These are phyloP conservation scores for Straminergon stramineum DNA, from an alignment of 225 moss, liverwort and hornwort species.

Conservation along the genomic window DNA sequence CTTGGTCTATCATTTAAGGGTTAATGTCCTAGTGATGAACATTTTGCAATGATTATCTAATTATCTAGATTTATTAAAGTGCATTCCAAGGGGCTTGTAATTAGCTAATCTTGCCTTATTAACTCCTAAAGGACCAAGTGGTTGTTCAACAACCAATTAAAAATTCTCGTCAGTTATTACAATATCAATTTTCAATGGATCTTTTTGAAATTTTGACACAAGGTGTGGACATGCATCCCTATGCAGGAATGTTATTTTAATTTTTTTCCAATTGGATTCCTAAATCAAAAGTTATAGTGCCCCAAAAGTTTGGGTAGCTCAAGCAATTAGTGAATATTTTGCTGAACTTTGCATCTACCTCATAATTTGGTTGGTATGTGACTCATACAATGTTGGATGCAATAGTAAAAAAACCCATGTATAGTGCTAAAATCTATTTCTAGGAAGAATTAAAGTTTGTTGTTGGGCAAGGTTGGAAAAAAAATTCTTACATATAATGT, in stretches of 20 bases:
- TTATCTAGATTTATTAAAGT: neutral
- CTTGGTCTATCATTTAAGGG: neutral
- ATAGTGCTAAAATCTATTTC: neutral
- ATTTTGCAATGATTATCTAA: neutral
- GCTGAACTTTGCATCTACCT: neutral
- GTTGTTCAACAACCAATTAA: neutral
- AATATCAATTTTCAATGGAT: neutral
- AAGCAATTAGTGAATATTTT: neutral
- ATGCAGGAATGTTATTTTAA: accelerated
- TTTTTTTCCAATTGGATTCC: accelerated
- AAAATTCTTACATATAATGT: neutral
- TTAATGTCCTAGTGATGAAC: neutral
- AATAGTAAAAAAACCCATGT: neutral
- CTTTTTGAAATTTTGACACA: neutral
- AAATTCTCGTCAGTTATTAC: accelerated
- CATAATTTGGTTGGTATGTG: neutral
- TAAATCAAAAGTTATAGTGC: neutral
- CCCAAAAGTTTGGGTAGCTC: accelerated
- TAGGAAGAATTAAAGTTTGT: accelerated
- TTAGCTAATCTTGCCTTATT: neutral
- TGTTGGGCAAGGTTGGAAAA: accelerated
- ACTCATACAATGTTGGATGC: neutral
- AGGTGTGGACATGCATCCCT: neutral
- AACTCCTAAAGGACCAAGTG: too few species aligned
- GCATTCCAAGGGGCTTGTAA: accelerated